phyloP scores from a whole-genome alignment of 2,329 filamentous ascomycete genomes.

The Herpotrichia juniperi region DNA sequence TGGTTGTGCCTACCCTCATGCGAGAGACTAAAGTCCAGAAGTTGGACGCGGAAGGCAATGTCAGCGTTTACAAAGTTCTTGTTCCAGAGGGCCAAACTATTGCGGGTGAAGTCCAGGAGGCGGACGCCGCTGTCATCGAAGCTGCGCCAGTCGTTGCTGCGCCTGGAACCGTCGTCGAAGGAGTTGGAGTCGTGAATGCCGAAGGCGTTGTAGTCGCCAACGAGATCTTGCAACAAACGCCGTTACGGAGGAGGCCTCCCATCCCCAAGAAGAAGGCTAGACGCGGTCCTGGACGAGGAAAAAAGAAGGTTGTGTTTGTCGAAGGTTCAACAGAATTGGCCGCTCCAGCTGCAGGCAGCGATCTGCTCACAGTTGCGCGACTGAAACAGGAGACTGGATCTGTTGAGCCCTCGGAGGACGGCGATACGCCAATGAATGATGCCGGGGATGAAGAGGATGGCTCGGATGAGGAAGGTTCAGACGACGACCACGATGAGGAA shows the following conservation, averaged over 20 bases:
- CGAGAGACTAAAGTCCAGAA: slow-evolving; percentile 82
- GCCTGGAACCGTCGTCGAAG: slow-evolving; percentile 65
- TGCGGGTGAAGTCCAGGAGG: slow-evolving; percentile 78
- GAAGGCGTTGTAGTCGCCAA: slow-evolving; percentile 64
- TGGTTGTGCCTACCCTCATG: slow-evolving; percentile 55
- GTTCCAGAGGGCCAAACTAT: slow-evolving; percentile 79
- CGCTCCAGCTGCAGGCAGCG: slow-evolving; percentile 31
- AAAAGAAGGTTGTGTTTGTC: slow-evolving; percentile 71
- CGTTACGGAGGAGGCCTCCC: slow-evolving; percentile 68
- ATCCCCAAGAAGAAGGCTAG: slow-evolving; percentile 79
- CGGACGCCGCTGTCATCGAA: slow-evolving; percentile 55
- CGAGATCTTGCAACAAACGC: slow-evolving; percentile 53
- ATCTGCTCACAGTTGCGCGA: slow-evolving; percentile 31
- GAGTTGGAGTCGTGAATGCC: slow-evolving; percentile 64
- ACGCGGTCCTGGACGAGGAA: slow-evolving; percentile 79
- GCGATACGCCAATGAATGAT: slow-evolving; percentile 50
- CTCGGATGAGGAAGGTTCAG: slow-evolving; percentile 53
- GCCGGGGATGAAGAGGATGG: slow-evolving; percentile 56
- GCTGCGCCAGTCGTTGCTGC: slow-evolving; percentile 56
- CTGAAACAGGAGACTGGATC: slow-evolving; percentile 49
- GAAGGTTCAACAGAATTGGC: slow-evolving; percentile 50
- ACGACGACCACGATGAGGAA: slow-evolving; percentile 55
- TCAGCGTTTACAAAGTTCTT: slow-evolving; percentile 83
- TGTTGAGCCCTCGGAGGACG: slow-evolving; percentile 39
- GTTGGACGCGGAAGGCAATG: slow-evolving; percentile 76